Percentiles rank a stretch among this genome's conserved stretches.
Conservation (phyloP, 345 rosid genomes). For the Salix koriyanagi region DNA sequence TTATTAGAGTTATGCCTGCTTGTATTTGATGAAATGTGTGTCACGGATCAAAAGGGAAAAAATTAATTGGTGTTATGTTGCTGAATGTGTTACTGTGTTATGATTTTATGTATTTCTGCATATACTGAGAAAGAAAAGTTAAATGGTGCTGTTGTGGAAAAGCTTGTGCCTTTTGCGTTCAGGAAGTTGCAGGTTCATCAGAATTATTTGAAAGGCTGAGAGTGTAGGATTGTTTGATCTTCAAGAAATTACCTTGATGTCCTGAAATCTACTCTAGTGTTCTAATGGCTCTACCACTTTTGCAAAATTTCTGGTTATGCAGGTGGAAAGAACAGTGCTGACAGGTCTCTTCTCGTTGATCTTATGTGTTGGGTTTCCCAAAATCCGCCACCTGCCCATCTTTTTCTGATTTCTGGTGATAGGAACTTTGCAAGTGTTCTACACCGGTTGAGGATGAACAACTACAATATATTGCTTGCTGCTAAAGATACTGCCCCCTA, state of each 20-base stretch:
- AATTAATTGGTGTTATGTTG: not conserved
- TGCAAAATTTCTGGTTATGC: slow-evolving; percentile 15
- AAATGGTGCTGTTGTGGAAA: not conserved
- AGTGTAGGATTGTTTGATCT: not conserved
- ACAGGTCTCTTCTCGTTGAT: slow-evolving; percentile 62
- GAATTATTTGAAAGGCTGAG: not conserved
- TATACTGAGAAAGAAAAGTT: not conserved
- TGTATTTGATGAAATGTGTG: not conserved
- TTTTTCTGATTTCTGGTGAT: slow-evolving; percentile 75
- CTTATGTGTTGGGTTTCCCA: slow-evolving; percentile 77
- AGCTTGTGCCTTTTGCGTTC: not conserved
- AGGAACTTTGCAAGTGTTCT: slow-evolving; percentile 58
- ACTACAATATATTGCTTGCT: slow-evolving; percentile 85
- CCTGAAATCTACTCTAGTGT: not conserved
- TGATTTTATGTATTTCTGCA: not conserved
- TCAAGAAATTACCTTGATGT: not conserved
- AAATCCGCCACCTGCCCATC: slow-evolving; percentile 93
- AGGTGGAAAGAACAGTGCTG: slow-evolving; percentile 88
- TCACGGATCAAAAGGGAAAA: not conserved
- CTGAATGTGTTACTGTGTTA: not conserved
- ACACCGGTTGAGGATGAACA: slow-evolving; percentile 76
- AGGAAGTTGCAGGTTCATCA: not conserved
- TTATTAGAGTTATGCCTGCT: not conserved
- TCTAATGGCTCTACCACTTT: slow-evolving; percentile 1
- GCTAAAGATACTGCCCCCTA: slow-evolving; percentile 36